These are phyloP conservation scores for Paxillus involutus DNA, from an alignment of 768 basidiomycete species.

Conservation along the genomic window DNA sequence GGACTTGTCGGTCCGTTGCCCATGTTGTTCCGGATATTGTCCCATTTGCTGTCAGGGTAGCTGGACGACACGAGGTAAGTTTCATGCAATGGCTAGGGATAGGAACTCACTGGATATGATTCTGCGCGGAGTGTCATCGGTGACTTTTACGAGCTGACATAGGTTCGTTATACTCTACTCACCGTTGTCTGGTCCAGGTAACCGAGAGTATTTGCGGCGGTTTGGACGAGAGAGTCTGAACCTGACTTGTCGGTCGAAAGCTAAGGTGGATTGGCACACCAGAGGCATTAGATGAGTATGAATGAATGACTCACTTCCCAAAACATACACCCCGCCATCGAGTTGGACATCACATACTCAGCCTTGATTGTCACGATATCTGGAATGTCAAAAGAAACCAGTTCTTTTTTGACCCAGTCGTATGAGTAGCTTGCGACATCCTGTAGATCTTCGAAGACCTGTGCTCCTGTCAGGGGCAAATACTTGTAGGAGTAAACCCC, in stretches of 20 bases:
- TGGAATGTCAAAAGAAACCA: slow-evolving; percentile 79
- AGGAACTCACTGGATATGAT: slow-evolving; percentile 54
- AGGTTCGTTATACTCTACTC: not conserved
- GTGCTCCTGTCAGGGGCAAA: slow-evolving; percentile 63
- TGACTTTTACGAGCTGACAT: not conserved
- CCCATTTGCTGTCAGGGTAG: slow-evolving; percentile 69
- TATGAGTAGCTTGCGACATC: slow-evolving; percentile 81
- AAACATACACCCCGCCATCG: slow-evolving; percentile 71
- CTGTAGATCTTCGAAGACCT: slow-evolving; percentile 63
- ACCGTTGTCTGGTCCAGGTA: slow-evolving; percentile 54
- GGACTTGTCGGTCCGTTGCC: slow-evolving; percentile 27
- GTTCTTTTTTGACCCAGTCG: slow-evolving; percentile 60
- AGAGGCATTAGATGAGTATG: not conserved
- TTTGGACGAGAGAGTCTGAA: slow-evolving; percentile 55
- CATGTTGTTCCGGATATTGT: slow-evolving; percentile 69
- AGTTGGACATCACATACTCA: slow-evolving; percentile 59
- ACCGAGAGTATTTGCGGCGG: slow-evolving; percentile 47
- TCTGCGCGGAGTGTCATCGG: slow-evolving; percentile 28
- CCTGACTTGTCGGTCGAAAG: slow-evolving; percentile 63
- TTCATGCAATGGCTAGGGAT: not conserved
- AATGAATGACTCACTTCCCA: slow-evolving; percentile 49
- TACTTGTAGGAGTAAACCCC: slow-evolving; percentile 66
- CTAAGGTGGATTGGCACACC: slow-evolving; percentile 10
- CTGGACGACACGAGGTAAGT: slow-evolving; percentile 27
- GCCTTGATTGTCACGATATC: slow-evolving; percentile 65